These are phyloP conservation scores for Xerocomus minutiporus DNA, from an alignment of 1,284 basidiomycete genomes.

Conservation along the genomic window DNA sequence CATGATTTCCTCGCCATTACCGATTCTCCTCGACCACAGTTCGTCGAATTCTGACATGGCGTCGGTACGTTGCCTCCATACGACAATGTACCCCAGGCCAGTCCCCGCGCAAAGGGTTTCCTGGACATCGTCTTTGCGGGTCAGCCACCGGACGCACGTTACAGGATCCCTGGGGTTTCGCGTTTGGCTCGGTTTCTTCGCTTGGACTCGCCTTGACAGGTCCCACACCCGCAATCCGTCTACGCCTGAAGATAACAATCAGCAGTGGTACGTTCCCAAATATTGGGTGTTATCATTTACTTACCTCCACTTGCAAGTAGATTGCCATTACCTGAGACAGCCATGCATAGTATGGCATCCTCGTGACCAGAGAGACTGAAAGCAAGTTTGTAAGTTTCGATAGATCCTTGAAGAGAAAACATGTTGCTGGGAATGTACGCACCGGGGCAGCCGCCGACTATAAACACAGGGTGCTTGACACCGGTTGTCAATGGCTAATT, in stretches of 20 bases:
- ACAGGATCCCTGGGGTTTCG: neutral
- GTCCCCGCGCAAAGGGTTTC: neutral
- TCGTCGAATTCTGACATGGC: neutral
- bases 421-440: too few species aligned
- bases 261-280: too few species aligned
- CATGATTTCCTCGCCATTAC: neutral
- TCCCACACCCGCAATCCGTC: neutral
- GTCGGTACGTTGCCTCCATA: neutral
- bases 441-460: too few species aligned
- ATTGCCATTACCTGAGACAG: neutral
- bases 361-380: neutral
- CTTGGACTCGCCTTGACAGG: neutral
- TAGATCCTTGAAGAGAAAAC: too few species aligned
- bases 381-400: neutral
- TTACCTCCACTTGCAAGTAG: neutral
- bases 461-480: too few species aligned
- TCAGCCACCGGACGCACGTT: neutral
- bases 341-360: neutral
- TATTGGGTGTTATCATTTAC: neutral
- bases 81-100: neutral
- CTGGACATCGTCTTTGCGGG: neutral
- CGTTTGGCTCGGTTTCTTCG: neutral
- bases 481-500: too few species aligned
- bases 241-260: neutral
- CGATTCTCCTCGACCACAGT: neutral